Conservation (phyloP, 2,329 filamentous ascomycete genomes). For the Phoma herbarum region DNA sequence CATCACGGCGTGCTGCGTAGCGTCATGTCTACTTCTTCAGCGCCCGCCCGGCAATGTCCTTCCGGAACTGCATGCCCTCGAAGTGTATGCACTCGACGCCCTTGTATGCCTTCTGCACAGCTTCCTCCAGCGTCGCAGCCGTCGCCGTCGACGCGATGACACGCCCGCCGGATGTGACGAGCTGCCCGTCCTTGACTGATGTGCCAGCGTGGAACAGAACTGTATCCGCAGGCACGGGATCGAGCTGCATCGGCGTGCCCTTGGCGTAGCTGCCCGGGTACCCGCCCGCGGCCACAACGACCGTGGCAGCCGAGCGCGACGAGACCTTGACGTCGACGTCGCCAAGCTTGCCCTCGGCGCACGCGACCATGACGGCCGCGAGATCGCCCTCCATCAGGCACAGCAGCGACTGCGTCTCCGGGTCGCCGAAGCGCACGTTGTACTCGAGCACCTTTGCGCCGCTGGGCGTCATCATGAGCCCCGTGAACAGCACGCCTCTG, state of each 20-base stretch:
- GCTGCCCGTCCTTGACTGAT: slow-evolving; percentile 64
- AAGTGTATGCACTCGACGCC: slow-evolving; percentile 83
- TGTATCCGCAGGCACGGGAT: slow-evolving; percentile 63
- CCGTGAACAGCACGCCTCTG: slow-evolving; percentile 81
- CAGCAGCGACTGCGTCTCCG: slow-evolving; percentile 87
- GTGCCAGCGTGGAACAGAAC: slow-evolving; percentile 95
- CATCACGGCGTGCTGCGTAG: too few relatives aligned
- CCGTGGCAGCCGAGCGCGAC: slow-evolving; percentile 80
- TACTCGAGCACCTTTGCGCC: slow-evolving; percentile 90
- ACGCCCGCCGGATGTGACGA: slow-evolving; percentile 84
- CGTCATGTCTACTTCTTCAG: slow-evolving; percentile 50
- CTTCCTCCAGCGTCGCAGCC: slow-evolving; percentile 77
- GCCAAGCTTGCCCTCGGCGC: slow-evolving; percentile 76
- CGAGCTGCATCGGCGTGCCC: slow-evolving; percentile 70
- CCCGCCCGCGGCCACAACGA: slow-evolving; percentile 91
- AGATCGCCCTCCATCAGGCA: slow-evolving; percentile 86
- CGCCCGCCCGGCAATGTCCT: slow-evolving; percentile 78
- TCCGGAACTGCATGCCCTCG: slow-evolving; percentile 88
- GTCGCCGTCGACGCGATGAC: slow-evolving; percentile 93
- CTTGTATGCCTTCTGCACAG: slow-evolving; percentile 86
- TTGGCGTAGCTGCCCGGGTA: slow-evolving; percentile 87
- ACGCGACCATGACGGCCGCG: slow-evolving; percentile 87
- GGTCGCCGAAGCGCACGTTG: slow-evolving; percentile 92
- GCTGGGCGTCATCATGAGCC: slow-evolving; percentile 86
- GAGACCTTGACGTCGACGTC: slow-evolving; percentile 74